These are phyloP conservation scores for Heliocybe sulcata DNA, from an alignment of 1,284 basidiomycete species.

Conservation along the genomic window DNA sequence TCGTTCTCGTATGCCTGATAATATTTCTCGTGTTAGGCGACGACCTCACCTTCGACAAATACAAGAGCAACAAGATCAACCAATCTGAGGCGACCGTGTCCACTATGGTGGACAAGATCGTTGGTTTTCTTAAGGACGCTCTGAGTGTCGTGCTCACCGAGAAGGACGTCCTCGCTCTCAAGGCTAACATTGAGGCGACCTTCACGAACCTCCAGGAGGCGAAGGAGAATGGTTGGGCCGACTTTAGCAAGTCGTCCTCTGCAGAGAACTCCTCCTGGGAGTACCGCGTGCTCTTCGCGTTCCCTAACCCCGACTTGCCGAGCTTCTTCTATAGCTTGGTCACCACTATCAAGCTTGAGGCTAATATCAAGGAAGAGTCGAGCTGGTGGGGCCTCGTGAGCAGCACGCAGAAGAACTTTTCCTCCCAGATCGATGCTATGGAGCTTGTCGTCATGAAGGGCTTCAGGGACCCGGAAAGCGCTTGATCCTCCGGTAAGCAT, in stretches of 20 bases:
- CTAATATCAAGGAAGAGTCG: background rate
- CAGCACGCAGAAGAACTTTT: background rate
- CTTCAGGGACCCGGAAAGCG: background rate
- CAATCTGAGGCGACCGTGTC: background rate
- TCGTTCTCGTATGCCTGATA: no score
- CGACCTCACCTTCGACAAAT: background rate
- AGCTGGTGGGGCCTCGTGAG: background rate
- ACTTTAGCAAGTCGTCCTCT: background rate
- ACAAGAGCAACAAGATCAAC: slow-evolving; percentile 1
- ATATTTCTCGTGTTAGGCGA: background rate
- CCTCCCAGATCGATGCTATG: background rate
- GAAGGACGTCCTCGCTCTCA: background rate
- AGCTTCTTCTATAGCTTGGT: background rate
- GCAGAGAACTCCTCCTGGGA: background rate
- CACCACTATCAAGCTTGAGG: background rate
- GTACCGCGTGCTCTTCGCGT: background rate
- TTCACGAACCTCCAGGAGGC: background rate
- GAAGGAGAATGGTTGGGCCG: background rate
- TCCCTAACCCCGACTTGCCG: background rate
- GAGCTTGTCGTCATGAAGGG: background rate
- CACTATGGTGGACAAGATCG: background rate
- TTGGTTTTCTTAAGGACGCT: background rate
- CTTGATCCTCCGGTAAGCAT: no score
- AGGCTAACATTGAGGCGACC: background rate
- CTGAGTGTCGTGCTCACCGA: background rate